Evolutionary conservation across 768 basidiomycete genomes (phyloP), one percentile per base, ranked within the genome.

Genomic region (Leccinum barrowsii): DNA sequence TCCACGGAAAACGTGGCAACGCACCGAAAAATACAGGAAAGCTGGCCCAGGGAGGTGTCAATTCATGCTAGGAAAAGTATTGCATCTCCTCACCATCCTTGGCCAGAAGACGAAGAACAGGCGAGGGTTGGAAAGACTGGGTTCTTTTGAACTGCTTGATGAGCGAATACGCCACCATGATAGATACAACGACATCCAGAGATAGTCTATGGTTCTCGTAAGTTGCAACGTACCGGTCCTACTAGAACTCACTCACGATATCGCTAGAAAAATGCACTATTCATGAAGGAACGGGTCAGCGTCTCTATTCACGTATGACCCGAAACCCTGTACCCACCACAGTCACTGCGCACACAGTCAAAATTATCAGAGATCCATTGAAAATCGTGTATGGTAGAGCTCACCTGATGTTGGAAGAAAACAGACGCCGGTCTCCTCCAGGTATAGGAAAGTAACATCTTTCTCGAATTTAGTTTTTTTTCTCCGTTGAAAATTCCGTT

Each of bases 51-150:
- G 10, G 7, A 44, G 21, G 32, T 15, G 37, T 57, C 40, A 57
- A 21, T 30, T 15, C 5, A 44, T n/a, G 21, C 8, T 22, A 19
- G 40, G 22, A 8, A 19, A 44, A 22, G 12, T 7, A 47, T 56
- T 59, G 24, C 13, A 21, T 13, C 12, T 28, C 13, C 62, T 63
- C 47, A 64, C 62, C 62, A 30, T 63, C 62, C 49, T 26, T 28
- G 15, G 51, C 12, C 7, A 63, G 57, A 21, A 47, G 1, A 21
- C 4, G 15, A 12, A 60, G 22, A 4, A 65, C 44, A 2, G 24
- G 10, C 13, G 62, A 59, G 5, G 30, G 22, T 1, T 46, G 51
- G 2, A 59, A 54, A 42, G 1, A 1, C 2, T 15, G 51, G 7
- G 37, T 42, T 15, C 24, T 44, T 34, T 4, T 42, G 30, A 47